Evolutionary conservation across 306 rosid species (phyloP), one percentile per base, ranked within the genome.

Genomic region (Medicago truncatula): DNA sequence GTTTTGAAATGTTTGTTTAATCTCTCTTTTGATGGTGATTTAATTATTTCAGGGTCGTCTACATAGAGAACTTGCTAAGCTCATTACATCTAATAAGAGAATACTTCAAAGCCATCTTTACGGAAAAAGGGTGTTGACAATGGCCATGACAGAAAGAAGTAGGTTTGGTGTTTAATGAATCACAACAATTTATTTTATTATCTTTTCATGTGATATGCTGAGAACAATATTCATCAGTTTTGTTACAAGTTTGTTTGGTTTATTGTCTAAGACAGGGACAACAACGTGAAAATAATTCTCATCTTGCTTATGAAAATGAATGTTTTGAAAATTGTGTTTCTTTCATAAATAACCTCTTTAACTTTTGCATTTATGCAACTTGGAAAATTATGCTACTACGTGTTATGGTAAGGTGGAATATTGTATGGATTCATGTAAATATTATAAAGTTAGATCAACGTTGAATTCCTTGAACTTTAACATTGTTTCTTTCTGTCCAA

Each of bases 71-170:
- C 78, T 81, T 43, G 1, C 12, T 31, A 2, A 0, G 13, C 9
- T 6, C 2, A 62, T 81, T 64, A n/a, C n/a, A 25, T 31, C 63
- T 12, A 4, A 62, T 5, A 0, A 1, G 0, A 3, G 1, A 3
- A 0, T 8, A 9, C 70, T 76, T 67, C 11, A 1, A 3, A 20
- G 18, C 14, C 73, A 67, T 70, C 14, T 4, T 6, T 46, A 9
- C 0, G 85, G 85, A 16, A 54, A 70, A 63, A 70, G 0, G 15
- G 81, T 81, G 36, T 14, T 44, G 50, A 12, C 5, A 44, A 44
- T 53, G 25, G 6, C 49, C 7, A 8, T 1, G 47, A 7, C 18
- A 28, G 0, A 0, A 15, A 4, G 61, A 1, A 14, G 11, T 34
- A 58, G 11, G 61, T 1, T 5, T 28, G 9, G 3, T 15, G 12